These are phyloP conservation scores for Musa schizocarpa DNA, from an alignment of 176 grass and related monocot genomes.

Conservation along the genomic window DNA sequence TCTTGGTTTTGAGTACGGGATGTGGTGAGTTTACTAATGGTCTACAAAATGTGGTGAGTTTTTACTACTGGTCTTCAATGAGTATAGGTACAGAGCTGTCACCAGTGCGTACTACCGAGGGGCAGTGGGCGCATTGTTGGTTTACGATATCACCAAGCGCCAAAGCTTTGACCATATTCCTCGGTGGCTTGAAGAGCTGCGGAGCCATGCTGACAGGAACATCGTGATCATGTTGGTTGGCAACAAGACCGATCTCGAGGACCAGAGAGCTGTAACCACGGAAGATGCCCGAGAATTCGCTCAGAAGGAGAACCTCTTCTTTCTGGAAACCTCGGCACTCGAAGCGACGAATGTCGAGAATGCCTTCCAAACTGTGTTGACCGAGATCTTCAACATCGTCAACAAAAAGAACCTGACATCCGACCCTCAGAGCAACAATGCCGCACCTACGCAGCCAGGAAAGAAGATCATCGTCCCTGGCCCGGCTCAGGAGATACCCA, in stretches of 20 bases:
- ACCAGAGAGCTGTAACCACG: not conserved
- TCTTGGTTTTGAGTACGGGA: too few species aligned
- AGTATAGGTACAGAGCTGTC: not conserved
- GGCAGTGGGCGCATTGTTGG: not conserved
- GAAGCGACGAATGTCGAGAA: not conserved
- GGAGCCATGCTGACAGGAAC: not conserved
- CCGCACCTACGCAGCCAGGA: too few species aligned
- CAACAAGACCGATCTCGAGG: not conserved
- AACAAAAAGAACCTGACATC: not conserved
- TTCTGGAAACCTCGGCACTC: not conserved
- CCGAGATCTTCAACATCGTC: not conserved
- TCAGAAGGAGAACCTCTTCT: not conserved
- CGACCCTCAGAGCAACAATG: not conserved
- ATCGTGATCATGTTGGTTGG: not conserved
- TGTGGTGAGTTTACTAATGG: too few species aligned
- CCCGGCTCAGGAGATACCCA: too few species aligned
- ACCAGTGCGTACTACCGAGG: constrained; percentile 1
- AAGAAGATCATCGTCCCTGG: too few species aligned
- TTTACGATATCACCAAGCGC: not conserved
- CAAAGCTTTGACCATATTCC: not conserved
- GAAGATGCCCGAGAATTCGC: not conserved
- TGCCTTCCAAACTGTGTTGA: not conserved
- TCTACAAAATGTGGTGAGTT: too few species aligned
- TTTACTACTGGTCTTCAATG: too few species aligned
- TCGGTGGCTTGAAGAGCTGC: not conserved